Evolutionary conservation across 129 eudicot genomes (phyloP).

Genomic region (Saposhnikovia divaricata): DNA sequence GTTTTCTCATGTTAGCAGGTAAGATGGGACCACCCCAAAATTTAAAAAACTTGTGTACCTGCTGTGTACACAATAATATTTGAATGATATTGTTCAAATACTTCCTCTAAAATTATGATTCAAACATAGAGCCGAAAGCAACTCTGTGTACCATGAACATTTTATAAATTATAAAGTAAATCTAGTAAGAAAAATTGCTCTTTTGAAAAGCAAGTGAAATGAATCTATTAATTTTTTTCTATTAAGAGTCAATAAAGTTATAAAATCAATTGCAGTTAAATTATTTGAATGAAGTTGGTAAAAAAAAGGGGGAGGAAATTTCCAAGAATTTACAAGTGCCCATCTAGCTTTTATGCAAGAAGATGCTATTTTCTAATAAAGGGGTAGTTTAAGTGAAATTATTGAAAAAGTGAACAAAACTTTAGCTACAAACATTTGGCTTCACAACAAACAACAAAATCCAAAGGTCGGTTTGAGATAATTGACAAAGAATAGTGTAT

Average conservation of each 20-base stretch:
- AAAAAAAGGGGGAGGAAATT: not conserved
- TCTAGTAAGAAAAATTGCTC: not conserved
- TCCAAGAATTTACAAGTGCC: not conserved
- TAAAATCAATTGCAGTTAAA: not conserved
- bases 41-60: no score
- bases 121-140: not conserved
- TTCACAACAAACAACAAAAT: not conserved
- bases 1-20: no score
- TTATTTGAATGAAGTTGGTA: not conserved
- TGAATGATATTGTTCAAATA: no score
- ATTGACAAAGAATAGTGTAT: not conserved
- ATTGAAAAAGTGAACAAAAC: not conserved
- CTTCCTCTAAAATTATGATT: no score
- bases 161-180: not conserved
- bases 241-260: not conserved
- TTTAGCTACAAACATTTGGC: not conserved
- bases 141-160: not conserved
- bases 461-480: not conserved
- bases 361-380: not conserved
- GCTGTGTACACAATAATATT: no score
- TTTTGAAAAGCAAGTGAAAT: not conserved
- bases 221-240: not conserved
- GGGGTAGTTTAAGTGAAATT: not conserved
- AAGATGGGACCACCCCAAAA: no score
- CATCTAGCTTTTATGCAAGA: not conserved